Conservation (phyloP, 1,139 yeast genomes). For the Ogataea hybrid region DNA sequence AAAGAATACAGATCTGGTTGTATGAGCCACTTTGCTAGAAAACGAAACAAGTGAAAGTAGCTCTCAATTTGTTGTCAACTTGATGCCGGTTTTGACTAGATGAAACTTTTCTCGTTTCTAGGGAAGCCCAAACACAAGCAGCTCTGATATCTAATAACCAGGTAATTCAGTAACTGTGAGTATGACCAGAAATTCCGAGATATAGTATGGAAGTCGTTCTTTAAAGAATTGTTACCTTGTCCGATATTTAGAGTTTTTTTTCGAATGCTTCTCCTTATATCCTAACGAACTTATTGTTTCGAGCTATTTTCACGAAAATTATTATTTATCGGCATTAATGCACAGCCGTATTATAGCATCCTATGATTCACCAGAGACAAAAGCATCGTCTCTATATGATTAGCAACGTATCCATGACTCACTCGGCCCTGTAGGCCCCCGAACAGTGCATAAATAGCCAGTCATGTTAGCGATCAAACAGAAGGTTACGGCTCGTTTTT, state of each 20-base stretch:
- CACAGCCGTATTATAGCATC: conserved; percentile 4
- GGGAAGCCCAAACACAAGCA: too few relatives aligned
- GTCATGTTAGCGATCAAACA: conserved; percentile 2
- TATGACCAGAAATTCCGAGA: too few relatives aligned
- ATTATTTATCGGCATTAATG: conserved; percentile 15
- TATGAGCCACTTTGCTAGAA: too few relatives aligned
- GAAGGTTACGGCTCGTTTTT: not conserved
- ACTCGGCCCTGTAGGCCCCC: too few relatives aligned
- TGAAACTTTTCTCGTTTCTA: too few relatives aligned
- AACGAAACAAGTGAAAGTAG: too few relatives aligned
- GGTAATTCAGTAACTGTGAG: too few relatives aligned
- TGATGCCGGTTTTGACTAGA: too few relatives aligned
- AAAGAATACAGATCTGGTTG: too few relatives aligned
- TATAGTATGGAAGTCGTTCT: not conserved
- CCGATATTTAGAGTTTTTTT: conserved; percentile 4
- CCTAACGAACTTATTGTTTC: conserved; percentile 6
- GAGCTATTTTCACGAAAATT: conserved; percentile 3
- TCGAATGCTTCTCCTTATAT: conserved; percentile 5
- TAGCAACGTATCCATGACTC: not conserved
- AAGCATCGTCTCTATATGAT: not conserved
- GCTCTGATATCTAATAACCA: too few relatives aligned
- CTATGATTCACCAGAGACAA: not conserved
- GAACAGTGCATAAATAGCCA: not conserved
- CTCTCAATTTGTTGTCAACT: too few relatives aligned
- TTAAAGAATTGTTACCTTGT: not conserved